Evolutionary conservation across 202 grass and related monocot genomes (phyloP), one percentile per base, ranked within the genome.

Genomic region (Alloteropsis angusta): DNA sequence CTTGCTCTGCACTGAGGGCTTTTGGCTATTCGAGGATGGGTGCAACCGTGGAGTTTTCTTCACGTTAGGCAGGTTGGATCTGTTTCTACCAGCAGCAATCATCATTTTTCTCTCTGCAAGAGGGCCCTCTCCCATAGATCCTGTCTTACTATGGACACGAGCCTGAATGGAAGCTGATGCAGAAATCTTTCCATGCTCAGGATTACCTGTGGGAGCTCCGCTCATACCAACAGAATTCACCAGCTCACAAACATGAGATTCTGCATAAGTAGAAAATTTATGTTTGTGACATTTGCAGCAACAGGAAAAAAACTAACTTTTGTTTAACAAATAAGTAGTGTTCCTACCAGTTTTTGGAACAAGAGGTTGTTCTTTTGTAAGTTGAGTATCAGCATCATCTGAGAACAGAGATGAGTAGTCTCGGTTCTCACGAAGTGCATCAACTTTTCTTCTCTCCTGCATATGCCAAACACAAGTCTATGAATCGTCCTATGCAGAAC

Each of bases 341-440:
- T 53, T 18, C 18, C 5, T 36, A 86, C 77, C 71, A 70, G 62
- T 68, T 80, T 60, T 86, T 2, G 22, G 26, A 30, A 37, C 34
- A 54, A 69, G 14, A 65, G 46, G 6, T 11, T 26, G 22, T 23
- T 65, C 82, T 11, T 88, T 76, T 15, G 48, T 71, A 17, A 56
- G 17, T 9, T 34, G 43, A 63, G 45, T 17, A 66, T 92, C 85
- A 76, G 74, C 71, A 84, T 97, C 91, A 56, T 93, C 91, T 5
- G 87, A 88, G 56, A 98, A 84, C 8, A 90, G 60, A 83, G 84
- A 90, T 16, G 89, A 98, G 83, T 90, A 98, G 55, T 98, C 91
- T 28, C 89, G 69, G 37, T 86, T 94, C 60, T 85, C 83, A 22
- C 91, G 84, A 48, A 97, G 85, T 14, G 87, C 78, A 38, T 98